Conservation (phyloP, 1,284 basidiomycete species). For the Ustilago trichophora region DNA sequence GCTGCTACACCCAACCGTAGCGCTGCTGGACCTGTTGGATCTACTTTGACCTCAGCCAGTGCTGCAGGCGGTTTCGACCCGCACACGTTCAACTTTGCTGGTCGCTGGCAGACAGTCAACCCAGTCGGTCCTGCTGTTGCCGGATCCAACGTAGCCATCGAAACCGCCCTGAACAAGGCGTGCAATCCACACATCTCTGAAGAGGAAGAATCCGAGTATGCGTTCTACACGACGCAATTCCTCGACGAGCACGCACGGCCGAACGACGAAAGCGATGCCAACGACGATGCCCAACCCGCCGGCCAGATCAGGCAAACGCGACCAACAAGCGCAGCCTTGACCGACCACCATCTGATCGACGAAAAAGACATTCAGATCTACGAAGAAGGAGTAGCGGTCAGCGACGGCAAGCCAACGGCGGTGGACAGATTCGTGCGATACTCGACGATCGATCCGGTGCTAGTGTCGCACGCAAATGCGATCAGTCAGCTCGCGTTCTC, state of each 20-base stretch:
- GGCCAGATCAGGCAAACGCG: background rate
- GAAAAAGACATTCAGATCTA: slow-evolving; percentile 50
- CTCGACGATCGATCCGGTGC: slow-evolving; percentile 28
- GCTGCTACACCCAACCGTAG: slow-evolving; percentile 3
- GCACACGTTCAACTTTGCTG: slow-evolving; percentile 47
- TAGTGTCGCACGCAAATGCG: slow-evolving; percentile 31
- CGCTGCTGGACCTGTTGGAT: background rate
- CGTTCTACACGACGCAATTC: slow-evolving; percentile 47
- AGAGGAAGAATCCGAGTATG: slow-evolving; percentile 41
- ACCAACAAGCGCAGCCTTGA: slow-evolving; percentile 8
- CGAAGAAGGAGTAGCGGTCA: slow-evolving; percentile 44
- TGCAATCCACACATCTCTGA: slow-evolving; percentile 41
- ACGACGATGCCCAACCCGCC: background rate
- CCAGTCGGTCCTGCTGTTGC: slow-evolving; percentile 19
- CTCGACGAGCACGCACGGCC: slow-evolving; percentile 29
- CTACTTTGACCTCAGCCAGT: background rate
- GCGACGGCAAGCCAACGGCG: slow-evolving; percentile 10
- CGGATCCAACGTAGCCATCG: slow-evolving; percentile 37
- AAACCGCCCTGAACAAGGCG: slow-evolving; percentile 33
- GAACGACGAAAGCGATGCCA: slow-evolving; percentile 6
- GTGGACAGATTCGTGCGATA: slow-evolving; percentile 26
- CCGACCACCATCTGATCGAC: slow-evolving; percentile 42
- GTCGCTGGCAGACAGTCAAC: slow-evolving; percentile 40
- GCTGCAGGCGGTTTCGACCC: slow-evolving; percentile 28
- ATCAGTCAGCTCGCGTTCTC: slow-evolving; percentile 15